A percentile compares a stretch with the other conserved stretches of the same genome.
These are phyloP conservation scores for Trametes sanguinea DNA, from an alignment of 768 basidiomycete species.

Conservation along the genomic window DNA sequence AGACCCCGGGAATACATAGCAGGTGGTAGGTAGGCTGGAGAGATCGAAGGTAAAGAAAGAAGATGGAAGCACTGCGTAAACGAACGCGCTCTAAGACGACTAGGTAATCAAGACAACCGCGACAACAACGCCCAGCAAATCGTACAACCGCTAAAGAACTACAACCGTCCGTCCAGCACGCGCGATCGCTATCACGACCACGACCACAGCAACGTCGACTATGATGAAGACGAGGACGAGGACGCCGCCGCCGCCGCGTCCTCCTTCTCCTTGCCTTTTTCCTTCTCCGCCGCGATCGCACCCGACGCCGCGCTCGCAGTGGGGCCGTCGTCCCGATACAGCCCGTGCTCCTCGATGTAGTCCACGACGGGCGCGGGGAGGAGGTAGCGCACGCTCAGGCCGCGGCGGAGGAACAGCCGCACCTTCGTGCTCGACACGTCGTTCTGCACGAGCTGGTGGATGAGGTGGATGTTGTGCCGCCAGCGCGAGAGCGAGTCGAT, in stretches of 20 bases:
- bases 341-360: constrained; percentile 86
- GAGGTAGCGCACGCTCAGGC: constrained; percentile 85
- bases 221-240: background rate
- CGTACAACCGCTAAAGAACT: constrained; percentile 5
- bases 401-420: constrained; percentile 75
- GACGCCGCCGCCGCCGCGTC: constrained; percentile 1
- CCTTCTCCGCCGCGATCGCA: constrained; percentile 31
- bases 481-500: constrained; percentile 72
- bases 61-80: background rate
- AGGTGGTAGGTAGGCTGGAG: background rate
- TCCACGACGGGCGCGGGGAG: constrained; percentile 89
- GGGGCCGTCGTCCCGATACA: constrained; percentile 67
- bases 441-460: constrained; percentile 94
- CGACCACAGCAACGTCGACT: background rate
- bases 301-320: constrained; percentile 33
- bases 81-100: background rate
- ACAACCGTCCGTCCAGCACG: background rate
- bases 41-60: background rate
- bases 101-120: background rate
- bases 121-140: constrained; percentile 6
- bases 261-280: constrained; percentile 43
- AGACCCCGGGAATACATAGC: background rate
- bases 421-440: constrained; percentile 97
- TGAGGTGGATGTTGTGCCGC: constrained; percentile 86
- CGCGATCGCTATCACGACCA: background rate